phyloP scores from a whole-genome alignment of 2,329 filamentous ascomycete species.

The Exophiala phaeomuriformis region DNA sequence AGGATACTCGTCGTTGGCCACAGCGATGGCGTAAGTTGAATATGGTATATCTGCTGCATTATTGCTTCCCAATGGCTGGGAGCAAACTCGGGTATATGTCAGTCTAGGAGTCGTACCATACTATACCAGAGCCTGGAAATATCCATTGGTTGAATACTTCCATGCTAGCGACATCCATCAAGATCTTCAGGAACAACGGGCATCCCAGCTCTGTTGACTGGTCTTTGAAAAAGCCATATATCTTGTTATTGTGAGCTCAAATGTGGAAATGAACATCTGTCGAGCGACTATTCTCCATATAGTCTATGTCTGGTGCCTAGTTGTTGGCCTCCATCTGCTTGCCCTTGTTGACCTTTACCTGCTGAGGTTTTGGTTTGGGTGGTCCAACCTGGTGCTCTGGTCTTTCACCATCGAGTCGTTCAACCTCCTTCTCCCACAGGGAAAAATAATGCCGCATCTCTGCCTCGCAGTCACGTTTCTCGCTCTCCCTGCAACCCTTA shows the following conservation, averaged over 20 bases:
- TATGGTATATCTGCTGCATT: no score
- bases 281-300: background rate
- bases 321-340: background rate
- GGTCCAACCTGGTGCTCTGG: constrained; percentile 7
- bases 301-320: background rate
- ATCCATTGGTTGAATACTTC: no score
- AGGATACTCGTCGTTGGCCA: background rate
- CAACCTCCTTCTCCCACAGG: constrained; percentile 35
- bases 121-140: no score
- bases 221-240: no score
- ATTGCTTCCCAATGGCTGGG: no score
- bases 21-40: background rate
- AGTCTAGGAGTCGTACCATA: no score
- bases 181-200: no score
- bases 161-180: no score
- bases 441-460: constrained; percentile 56
- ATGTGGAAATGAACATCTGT: no score
- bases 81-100: no score
- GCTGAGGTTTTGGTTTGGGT: constrained; percentile 2
- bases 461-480: constrained; percentile 58
- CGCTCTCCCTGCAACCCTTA: constrained; percentile 57
- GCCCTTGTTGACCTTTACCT: background rate
- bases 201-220: no score
- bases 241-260: no score
- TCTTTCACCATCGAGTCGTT: constrained; percentile 17